These are phyloP conservation scores for Astraeus odoratus DNA, from an alignment of 768 basidiomycete species.

Conservation along the genomic window DNA sequence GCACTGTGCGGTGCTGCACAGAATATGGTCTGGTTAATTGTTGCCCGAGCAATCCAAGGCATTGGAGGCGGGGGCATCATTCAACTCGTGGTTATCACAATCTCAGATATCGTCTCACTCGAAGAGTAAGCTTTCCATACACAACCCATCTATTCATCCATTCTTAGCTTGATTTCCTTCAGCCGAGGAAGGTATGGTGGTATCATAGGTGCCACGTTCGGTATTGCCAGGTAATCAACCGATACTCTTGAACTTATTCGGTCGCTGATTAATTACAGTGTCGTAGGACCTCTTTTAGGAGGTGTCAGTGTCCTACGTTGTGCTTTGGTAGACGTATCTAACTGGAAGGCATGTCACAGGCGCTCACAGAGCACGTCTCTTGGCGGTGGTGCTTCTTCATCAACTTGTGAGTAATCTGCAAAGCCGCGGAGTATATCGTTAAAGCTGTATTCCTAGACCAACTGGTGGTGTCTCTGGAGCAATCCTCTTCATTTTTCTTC, in stretches of 20 bases:
- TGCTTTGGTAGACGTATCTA: background rate
- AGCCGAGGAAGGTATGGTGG: slow-evolving; percentile 79
- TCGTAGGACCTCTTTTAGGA: slow-evolving; percentile 74
- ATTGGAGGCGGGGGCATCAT: slow-evolving; percentile 79
- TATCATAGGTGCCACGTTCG: slow-evolving; percentile 75
- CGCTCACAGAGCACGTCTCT: slow-evolving; percentile 62
- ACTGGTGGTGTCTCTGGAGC: slow-evolving; percentile 61
- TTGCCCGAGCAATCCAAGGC: slow-evolving; percentile 74
- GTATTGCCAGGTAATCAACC: slow-evolving; percentile 41
- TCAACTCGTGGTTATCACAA: slow-evolving; percentile 69
- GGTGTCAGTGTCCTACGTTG: slow-evolving; percentile 45
- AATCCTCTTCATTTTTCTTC: slow-evolving; percentile 66
- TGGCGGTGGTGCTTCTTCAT: slow-evolving; percentile 88
- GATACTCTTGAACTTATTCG: background rate
- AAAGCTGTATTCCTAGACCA: slow-evolving; percentile 41
- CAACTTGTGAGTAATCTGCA: slow-evolving; percentile 46
- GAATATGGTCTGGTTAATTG: slow-evolving; percentile 69
- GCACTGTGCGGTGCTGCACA: slow-evolving; percentile 80
- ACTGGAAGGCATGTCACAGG: slow-evolving; percentile 30
- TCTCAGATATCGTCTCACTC: slow-evolving; percentile 78
- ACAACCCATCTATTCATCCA: background rate
- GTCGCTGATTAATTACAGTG: slow-evolving; percentile 27
- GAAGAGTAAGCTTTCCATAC: slow-evolving; percentile 48
- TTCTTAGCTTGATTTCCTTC: background rate
- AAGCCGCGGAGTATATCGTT: background rate